Conservation (phyloP, 192 early-diverging fungal species). For the Entomortierella beljakovae region DNA sequence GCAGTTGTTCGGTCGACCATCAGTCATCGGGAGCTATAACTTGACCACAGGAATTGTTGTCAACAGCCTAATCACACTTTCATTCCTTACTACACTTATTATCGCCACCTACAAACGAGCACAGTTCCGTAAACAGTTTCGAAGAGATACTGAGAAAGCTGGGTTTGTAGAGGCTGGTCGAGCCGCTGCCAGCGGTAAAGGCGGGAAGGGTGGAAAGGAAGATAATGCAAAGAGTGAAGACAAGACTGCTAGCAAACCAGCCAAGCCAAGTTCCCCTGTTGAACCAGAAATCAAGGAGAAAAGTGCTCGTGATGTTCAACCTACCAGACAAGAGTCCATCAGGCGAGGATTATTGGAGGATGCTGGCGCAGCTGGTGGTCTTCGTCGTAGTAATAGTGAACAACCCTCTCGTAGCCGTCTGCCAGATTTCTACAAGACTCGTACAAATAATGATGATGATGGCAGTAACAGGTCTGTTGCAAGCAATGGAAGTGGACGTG, state of each 20-base stretch:
- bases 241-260: background rate
- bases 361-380: slow-evolving; percentile 1
- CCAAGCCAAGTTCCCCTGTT: no score
- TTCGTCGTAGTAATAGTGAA: background rate
- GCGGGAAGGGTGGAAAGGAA: slow-evolving; percentile 1
- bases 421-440: no score
- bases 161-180: background rate
- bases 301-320: background rate
- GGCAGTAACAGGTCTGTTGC: background rate
- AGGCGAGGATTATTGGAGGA: slow-evolving; percentile 1
- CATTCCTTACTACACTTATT: background rate
- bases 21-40: slow-evolving; percentile 14
- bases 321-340: slow-evolving; percentile 4
- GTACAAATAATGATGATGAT: background rate
- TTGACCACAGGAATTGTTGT: slow-evolving; percentile 28
- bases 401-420: background rate
- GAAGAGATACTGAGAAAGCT: background rate
- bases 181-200: background rate
- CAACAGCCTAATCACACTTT: slow-evolving; percentile 1
- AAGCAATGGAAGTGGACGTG: background rate
- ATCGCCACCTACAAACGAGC: slow-evolving; percentile 14
- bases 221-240: background rate
- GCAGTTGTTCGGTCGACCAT: slow-evolving; percentile 8
- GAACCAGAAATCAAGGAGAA: background rate
- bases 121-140: slow-evolving; percentile 1